Percentiles rank a stretch among this genome's conserved stretches.
Conservation (phyloP, 2,329 filamentous ascomycete genomes). For the Penicillium olsonii region DNA sequence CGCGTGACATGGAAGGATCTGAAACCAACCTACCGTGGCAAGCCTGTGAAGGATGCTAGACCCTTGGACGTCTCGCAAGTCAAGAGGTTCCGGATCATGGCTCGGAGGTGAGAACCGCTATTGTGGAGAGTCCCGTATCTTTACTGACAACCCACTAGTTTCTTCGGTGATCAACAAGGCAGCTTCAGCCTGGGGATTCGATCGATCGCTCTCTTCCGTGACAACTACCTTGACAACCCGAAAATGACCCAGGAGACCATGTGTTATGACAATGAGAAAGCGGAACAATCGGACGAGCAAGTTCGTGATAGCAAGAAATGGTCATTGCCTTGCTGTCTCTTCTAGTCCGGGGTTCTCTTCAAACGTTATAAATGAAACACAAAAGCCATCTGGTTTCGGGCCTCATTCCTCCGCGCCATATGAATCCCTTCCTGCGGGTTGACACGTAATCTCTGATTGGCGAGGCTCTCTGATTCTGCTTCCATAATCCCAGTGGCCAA, state of each 20-base stretch:
- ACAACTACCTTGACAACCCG: slow-evolving; percentile 16
- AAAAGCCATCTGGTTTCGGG: not conserved
- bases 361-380: not conserved
- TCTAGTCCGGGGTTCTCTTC: not conserved
- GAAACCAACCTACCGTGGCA: slow-evolving; percentile 72
- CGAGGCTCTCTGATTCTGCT: too few relatives aligned
- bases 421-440: too few relatives aligned
- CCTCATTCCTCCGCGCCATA: too few relatives aligned
- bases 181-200: slow-evolving; percentile 61
- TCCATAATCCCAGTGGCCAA: too few relatives aligned
- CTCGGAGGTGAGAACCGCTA: slow-evolving; percentile 65
- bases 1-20: slow-evolving; percentile 66
- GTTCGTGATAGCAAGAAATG: not conserved
- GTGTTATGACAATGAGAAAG: slow-evolving; percentile 4
- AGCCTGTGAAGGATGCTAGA: slow-evolving; percentile 60
- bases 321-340: not conserved
- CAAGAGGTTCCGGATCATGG: slow-evolving; percentile 74
- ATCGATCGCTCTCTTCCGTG: slow-evolving; percentile 45
- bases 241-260: not conserved
- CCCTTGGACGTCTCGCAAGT: slow-evolving; percentile 62
- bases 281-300: not conserved
- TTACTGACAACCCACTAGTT: slow-evolving; percentile 53
- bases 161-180: slow-evolving; percentile 73
- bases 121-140: not conserved
- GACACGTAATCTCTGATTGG: too few relatives aligned